Evolutionary conservation across 2,329 filamentous ascomycete genomes (phyloP).

Genomic region (Diaporthe citriasiana): DNA sequence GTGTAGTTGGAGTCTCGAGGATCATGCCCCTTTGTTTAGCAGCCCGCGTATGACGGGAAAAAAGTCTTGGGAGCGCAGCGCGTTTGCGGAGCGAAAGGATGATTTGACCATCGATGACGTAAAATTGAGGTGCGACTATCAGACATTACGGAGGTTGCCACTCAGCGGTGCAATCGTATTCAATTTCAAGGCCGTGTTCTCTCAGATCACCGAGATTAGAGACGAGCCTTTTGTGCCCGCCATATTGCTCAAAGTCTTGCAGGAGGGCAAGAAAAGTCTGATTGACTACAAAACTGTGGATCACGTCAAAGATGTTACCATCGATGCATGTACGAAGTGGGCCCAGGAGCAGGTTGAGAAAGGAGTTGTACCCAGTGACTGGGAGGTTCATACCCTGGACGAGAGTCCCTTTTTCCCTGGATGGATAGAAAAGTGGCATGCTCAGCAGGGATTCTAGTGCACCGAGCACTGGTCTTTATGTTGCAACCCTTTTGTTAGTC

Average conservation of each 20-base stretch:
- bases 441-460: conserved; percentile 44
- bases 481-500: not conserved
- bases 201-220: conserved; percentile 76
- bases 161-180: conserved; percentile 83
- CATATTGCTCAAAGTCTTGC: conserved; percentile 76
- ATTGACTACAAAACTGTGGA: conserved; percentile 83
- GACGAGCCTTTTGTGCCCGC: conserved; percentile 81
- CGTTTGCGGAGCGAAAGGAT: conserved; percentile 64
- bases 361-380: conserved; percentile 59
- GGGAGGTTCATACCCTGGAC: conserved; percentile 78
- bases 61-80: conserved; percentile 65
- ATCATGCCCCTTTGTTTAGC: conserved; percentile 82
- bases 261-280: conserved; percentile 64
- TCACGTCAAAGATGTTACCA: conserved; percentile 81
- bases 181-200: conserved; percentile 92
- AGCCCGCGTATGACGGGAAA: conserved; percentile 74
- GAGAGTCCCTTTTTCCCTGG: conserved; percentile 83
- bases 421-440: conserved; percentile 81
- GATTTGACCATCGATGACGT: conserved; percentile 70
- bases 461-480: not conserved
- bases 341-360: conserved; percentile 73
- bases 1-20: conserved; percentile 86
- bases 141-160: conserved; percentile 84
- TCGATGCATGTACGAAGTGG: conserved; percentile 75
- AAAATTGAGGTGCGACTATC: conserved; percentile 86